Percentiles rank a stretch among this genome's conserved stretches.
Conservation (phyloP, 805 yeast species). For the Zygosaccharomyces bisporus region DNA sequence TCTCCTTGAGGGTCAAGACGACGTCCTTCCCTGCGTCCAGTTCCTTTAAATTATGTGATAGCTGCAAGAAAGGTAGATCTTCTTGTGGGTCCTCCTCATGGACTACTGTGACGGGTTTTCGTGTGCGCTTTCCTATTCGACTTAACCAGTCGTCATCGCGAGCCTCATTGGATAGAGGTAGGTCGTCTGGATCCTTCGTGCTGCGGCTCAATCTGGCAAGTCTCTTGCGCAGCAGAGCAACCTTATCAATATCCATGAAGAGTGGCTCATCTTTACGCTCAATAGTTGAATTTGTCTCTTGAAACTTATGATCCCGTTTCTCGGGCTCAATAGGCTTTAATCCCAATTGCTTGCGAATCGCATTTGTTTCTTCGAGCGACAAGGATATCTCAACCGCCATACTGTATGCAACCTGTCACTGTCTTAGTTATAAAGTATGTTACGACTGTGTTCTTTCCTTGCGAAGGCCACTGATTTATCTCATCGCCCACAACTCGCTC, state of each 20-base stretch:
- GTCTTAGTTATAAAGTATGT: background rate
- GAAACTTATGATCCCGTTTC: background rate
- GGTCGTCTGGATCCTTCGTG: background rate
- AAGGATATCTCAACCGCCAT: constrained; percentile 28
- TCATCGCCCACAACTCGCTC: background rate
- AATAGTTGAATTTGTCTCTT: background rate
- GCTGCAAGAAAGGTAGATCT: constrained; percentile 37
- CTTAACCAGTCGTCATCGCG: constrained; percentile 25
- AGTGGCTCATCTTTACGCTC: constrained; percentile 1
- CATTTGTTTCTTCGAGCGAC: constrained; percentile 44
- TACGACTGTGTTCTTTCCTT: background rate
- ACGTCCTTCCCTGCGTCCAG: constrained; percentile 41
- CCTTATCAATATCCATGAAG: constrained; percentile 15
- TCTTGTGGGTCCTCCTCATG: constrained; percentile 25
- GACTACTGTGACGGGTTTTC: constrained; percentile 9
- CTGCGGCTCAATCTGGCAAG: constrained; percentile 12
- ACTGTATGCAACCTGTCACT: background rate
- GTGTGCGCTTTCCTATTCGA: constrained; percentile 20
- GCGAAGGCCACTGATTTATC: background rate
- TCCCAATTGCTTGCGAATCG: constrained; percentile 39
- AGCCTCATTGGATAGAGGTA: background rate
- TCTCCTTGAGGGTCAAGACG: constrained; percentile 53
- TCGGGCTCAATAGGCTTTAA: constrained; percentile 37
- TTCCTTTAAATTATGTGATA: constrained; percentile 48
- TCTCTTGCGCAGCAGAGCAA: constrained; percentile 22